phyloP scores from a whole-genome alignment of 768 basidiomycete species.

The Amanita molliuscula region DNA sequence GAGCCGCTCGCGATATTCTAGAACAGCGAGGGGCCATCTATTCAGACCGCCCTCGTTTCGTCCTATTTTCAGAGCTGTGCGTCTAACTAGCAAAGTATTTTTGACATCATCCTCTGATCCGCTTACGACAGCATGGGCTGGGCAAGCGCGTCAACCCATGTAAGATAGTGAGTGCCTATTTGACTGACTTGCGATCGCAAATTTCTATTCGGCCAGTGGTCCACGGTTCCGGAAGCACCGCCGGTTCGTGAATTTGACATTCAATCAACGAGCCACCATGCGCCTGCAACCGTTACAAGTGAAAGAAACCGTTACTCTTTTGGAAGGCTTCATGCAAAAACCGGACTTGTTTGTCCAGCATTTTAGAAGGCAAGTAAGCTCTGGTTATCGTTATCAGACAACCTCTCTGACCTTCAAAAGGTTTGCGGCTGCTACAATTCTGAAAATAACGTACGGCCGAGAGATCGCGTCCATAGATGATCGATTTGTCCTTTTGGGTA shows the following conservation, averaged over 20 bases:
- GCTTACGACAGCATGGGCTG: conserved; percentile 33
- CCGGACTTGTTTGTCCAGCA: conserved; percentile 32
- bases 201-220: conserved; percentile 21
- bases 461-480: conserved; percentile 34
- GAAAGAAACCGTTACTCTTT: conserved; percentile 29
- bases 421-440: conserved; percentile 35
- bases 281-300: conserved; percentile 31
- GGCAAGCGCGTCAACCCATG: conserved; percentile 35
- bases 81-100: conserved; percentile 9
- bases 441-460: conserved; percentile 39
- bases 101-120: conserved; percentile 5
- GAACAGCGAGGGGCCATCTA: conserved; percentile 46
- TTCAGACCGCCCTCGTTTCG: conserved; percentile 40
- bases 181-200: neutral
- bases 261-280: conserved; percentile 32
- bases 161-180: conserved; percentile 29
- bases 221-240: conserved; percentile 43
- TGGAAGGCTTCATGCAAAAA: conserved; percentile 26
- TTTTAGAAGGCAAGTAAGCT: conserved; percentile 26
- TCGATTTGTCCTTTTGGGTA: conserved; percentile 32
- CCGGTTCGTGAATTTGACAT: conserved; percentile 37
- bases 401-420: conserved; percentile 14
- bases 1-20: conserved; percentile 35
- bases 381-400: neutral
- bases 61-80: conserved; percentile 37